A percentile compares a stretch with the other conserved stretches of the same genome.
These are phyloP conservation scores for Moringa oleifera DNA, from an alignment of 345 rosid genomes.

Conservation along the genomic window DNA sequence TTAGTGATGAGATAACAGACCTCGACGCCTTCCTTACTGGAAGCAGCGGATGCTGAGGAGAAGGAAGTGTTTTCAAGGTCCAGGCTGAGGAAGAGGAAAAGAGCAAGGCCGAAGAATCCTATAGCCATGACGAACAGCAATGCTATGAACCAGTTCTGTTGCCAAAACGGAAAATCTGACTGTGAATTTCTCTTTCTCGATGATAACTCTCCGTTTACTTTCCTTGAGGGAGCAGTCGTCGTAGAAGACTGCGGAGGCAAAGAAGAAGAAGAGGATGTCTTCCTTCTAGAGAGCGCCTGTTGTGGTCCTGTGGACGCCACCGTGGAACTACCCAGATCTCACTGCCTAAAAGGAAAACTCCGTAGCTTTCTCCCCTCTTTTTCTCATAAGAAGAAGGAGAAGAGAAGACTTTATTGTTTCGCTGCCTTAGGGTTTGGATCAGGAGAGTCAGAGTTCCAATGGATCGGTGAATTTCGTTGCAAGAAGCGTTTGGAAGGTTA, in stretches of 20 bases:
- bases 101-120: slow-evolving; percentile 58
- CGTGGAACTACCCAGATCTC: slow-evolving; percentile 37
- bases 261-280: slow-evolving; percentile 33
- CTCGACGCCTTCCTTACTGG: slow-evolving; percentile 69
- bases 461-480: slow-evolving; percentile 1
- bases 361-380: neutral
- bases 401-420: neutral
- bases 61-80: slow-evolving; percentile 44
- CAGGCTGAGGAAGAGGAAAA: slow-evolving; percentile 64
- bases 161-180: slow-evolving; percentile 60
- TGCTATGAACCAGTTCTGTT: slow-evolving; percentile 75
- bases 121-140: slow-evolving; percentile 65
- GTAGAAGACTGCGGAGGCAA: too few species aligned
- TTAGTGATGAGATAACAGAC: slow-evolving; percentile 22
- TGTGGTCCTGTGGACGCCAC: slow-evolving; percentile 85
- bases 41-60: slow-evolving; percentile 48
- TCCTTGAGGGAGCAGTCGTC: slow-evolving; percentile 7
- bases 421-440: neutral
- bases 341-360: slow-evolving; percentile 15
- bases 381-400: neutral
- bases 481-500: neutral
- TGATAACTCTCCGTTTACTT: neutral
- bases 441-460: neutral
- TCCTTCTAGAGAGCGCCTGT: slow-evolving; percentile 50
- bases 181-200: neutral